Base-by-base conservation (phyloP, 768 basidiomycete genomes). In the Pleurotus platypus region DNA sequence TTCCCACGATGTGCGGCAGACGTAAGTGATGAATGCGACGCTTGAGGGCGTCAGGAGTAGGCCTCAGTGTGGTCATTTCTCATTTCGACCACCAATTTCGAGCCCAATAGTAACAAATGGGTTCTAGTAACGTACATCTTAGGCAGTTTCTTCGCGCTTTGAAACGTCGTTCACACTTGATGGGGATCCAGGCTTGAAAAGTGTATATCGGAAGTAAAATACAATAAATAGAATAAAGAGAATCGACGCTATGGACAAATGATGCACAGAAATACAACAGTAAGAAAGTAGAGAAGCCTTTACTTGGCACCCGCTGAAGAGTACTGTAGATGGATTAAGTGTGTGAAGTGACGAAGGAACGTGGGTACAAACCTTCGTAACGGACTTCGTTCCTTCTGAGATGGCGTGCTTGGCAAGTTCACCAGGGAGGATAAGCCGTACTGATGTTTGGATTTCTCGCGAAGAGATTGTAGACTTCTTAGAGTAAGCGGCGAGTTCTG, bases 381-480 rank as follows among this genome's bases (percentile, higher is more conserved):
- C 60, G 20, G 57, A 58, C 30, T 61, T 61, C 18, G 60, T 61
- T 8, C 60, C 60, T 45, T 61, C 60, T 13, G 60, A 61, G 30
- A 61, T 61, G 22, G 60, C 60, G 53, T 61, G 60, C 54, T 61
- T 61, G 22, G 60, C 60, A 55, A 96, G 86, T 75, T 95, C 94
- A 70, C 92, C 94, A 64, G 96, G 94, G 22, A 99, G 89, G 73
- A 99, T 96, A 56, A 98, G 85, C 61, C 96, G 90, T 54, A 98
- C 97, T 45, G 94, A 84, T 38, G 96, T 98, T 73, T 98, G 95
- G 64, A 98, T 98, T 76, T 98, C 95, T 61, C 95, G 93, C 50
- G 94, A 97, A 40, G 96, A 97, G 71, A 98, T 98, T 35, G 95
- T 98, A 6, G 96, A 97, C 75, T 96, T 96, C 81, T 97, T 96